Conservation (phyloP, 352 stramenopile genomes). For the Pythium biforme region DNA sequence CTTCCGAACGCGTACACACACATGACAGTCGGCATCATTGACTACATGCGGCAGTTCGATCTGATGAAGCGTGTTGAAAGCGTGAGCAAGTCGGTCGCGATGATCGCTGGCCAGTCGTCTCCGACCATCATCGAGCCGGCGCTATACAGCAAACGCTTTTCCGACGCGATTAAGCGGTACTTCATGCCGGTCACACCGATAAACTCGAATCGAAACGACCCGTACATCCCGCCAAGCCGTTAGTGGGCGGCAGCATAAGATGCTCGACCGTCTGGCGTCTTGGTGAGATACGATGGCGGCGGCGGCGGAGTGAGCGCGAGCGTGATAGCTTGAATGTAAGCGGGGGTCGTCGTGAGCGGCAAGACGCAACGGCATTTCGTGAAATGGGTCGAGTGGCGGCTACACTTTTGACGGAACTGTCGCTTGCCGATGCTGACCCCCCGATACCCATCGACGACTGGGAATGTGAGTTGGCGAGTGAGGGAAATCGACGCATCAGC, state of each 20-base stretch:
- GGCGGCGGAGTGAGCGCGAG: conserved; percentile 34
- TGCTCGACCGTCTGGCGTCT: neutral
- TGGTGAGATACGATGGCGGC: conserved; percentile 1
- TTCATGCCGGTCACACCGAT: conserved; percentile 96
- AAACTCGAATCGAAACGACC: conserved; percentile 39
- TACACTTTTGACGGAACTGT: conserved; percentile 58
- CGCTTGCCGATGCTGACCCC: conserved; percentile 51
- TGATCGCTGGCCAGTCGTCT: conserved; percentile 97
- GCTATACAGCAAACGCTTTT: conserved; percentile 96
- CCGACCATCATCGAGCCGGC: conserved; percentile 98
- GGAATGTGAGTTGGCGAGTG: conserved; percentile 35
- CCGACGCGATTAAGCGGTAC: conserved; percentile 94
- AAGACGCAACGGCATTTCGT: conserved; percentile 65
- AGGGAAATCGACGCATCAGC: neutral
- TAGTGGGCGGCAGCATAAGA: neutral
- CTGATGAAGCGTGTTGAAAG: conserved; percentile 99
- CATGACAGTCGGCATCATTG: conserved; percentile 98
- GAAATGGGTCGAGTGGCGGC: conserved; percentile 47
- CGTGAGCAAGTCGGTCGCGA: conserved; percentile 97
- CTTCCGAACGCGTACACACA: conserved; percentile 39
- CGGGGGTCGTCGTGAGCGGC: conserved; percentile 46
- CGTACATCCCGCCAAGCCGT: conserved; percentile 5
- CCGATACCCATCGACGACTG: conserved; percentile 44
- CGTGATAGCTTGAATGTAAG: conserved; percentile 52
- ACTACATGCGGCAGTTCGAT: conserved; percentile 99